Conservation (phyloP, 1,284 basidiomycete genomes). For the Fomitopsis schrenkii region DNA sequence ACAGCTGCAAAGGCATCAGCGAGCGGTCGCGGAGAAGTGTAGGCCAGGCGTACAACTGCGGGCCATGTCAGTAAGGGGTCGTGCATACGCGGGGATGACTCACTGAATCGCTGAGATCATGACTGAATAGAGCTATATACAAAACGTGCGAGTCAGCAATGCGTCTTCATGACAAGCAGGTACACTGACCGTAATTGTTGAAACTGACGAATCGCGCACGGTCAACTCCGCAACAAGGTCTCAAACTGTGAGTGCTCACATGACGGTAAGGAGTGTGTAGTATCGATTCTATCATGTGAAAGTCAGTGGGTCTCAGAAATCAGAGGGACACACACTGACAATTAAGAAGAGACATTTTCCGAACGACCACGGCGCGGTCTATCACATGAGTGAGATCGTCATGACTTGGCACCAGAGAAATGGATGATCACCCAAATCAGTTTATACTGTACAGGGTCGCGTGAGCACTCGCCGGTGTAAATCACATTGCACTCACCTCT, state of each 20-base stretch:
- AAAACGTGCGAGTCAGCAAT: conserved; percentile 11
- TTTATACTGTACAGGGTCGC: conserved; percentile 33
- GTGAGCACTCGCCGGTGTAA: neutral
- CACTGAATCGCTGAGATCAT: conserved; percentile 27
- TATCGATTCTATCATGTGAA: conserved; percentile 44
- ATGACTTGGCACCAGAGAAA: neutral
- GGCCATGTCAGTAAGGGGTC: neutral
- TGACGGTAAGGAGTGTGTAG: conserved; percentile 43
- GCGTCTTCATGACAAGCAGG: neutral
- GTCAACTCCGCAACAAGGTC: neutral
- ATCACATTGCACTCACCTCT: conserved; percentile 35
- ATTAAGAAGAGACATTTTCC: conserved; percentile 49
- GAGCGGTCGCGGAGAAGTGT: neutral
- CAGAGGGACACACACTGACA: conserved; percentile 27
- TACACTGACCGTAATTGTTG: conserved; percentile 44
- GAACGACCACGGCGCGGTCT: conserved; percentile 47
- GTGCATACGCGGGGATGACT: conserved; percentile 10
- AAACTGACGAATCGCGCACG: conserved; percentile 28
- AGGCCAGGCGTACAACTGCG: conserved; percentile 29
- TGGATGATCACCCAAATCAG: conserved; percentile 44
- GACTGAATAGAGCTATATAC: conserved; percentile 31
- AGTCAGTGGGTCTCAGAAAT: neutral
- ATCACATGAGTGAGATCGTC: neutral
- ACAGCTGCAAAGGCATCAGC: conserved; percentile 12
- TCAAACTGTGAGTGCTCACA: conserved; percentile 32